Evolutionary conservation across 2,329 filamentous ascomycete species (phyloP), one percentile per base, ranked within the genome.

Genomic region (Penicillium sp.): DNA sequence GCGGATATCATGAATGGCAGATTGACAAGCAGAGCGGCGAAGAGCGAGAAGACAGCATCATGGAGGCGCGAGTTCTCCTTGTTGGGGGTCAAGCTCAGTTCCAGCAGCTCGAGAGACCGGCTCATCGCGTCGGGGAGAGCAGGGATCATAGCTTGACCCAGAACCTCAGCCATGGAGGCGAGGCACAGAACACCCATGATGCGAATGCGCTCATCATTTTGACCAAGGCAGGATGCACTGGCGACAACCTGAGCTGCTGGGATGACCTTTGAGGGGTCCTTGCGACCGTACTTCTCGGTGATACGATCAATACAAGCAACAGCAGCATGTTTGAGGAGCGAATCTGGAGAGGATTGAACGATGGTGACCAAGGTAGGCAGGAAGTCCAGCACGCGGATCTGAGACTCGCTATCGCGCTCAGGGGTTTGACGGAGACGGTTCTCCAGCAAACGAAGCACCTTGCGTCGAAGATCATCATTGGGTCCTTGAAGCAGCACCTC

Each of bases 261-360:
- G 28, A 90, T 84, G 49, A 97, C 90, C 49, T 88, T 89, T 68
- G 90, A 87, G 1, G 90, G 84, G 72, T 97, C 91, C 76, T 93
- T 96, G 82, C 95, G 96, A 68, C 95, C 96, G 75, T 97, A 98
- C 76, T 94, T 94, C 78, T 97, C 93, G 2, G 91, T 87, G 65
- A 99, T 96, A 76, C 92, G 91, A 79, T 97, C 93, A 49, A 98
- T 89, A 70, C 94, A 98, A 38, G 89, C 88, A 64, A 99, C 89
- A 1, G 93, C 91, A 12, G 91, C 92, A 70, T 93, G 89, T 78
- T 94, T 93, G 75, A 95, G 89, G 30, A 88, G 84, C 57, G 90
- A 85, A 67, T 95, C 89, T 35, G 85, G 81, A 7, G 91, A 90
- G 54, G 90, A 86, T 59, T 89, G 83, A 62, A 99, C 87, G 50